Evolutionary conservation across 2,329 filamentous ascomycete species (phyloP).

Genomic region (Aphanoascus verrucosus): DNA sequence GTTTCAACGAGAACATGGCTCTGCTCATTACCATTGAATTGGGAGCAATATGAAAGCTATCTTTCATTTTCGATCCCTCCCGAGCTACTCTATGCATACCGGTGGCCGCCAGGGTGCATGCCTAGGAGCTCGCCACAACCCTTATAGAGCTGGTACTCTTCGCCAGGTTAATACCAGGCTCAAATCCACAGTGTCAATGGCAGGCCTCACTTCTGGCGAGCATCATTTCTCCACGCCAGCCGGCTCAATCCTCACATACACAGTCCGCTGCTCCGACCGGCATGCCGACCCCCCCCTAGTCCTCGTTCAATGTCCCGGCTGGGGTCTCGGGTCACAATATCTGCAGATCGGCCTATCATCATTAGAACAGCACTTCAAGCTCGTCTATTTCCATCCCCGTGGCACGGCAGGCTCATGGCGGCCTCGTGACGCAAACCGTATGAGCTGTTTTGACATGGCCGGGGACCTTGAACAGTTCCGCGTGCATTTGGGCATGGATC

Average conservation of each 20-base stretch:
- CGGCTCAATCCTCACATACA: conserved; percentile 17
- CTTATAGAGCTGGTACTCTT: background rate
- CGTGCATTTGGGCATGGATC: conserved; percentile 17
- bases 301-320: conserved; percentile 20
- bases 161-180: no score
- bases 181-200: background rate
- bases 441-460: conserved; percentile 20
- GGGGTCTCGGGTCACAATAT: conserved; percentile 21
- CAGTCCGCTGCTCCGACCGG: conserved; percentile 11
- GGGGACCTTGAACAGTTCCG: conserved; percentile 22
- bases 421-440: conserved; percentile 11
- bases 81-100: no score
- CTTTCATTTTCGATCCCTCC: no score
- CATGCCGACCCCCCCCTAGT: conserved; percentile 12
- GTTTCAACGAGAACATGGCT: no score
- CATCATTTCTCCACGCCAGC: conserved; percentile 18
- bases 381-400: conserved; percentile 23
- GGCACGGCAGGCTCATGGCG: conserved; percentile 19
- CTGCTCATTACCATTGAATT: no score
- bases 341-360: conserved; percentile 17
- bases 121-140: background rate
- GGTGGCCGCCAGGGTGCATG: no score
- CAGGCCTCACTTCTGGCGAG: conserved; percentile 10
- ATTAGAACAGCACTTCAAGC: conserved; percentile 16
- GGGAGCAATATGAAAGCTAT: no score